phyloP scores from a whole-genome alignment of 2,329 filamentous ascomycete genomes.

The Fusarium subtropicale region DNA sequence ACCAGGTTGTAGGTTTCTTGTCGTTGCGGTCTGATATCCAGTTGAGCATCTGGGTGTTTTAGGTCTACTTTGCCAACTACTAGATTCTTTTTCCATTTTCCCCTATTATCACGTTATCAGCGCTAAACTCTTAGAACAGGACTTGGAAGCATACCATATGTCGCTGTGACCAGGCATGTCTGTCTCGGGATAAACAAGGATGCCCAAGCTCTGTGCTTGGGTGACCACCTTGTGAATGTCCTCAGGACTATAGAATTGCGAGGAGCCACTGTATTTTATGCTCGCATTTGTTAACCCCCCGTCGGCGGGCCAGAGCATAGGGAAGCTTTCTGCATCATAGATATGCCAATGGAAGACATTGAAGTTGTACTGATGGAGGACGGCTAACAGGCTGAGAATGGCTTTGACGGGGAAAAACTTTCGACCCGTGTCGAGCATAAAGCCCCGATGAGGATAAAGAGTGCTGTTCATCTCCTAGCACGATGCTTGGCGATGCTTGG shows the following conservation, averaged over 20 bases:
- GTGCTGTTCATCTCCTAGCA: neutral
- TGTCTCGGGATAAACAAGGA: slow-evolving; percentile 13
- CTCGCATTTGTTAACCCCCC: slow-evolving; percentile 3
- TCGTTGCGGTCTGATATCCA: slow-evolving; percentile 3
- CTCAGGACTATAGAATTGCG: neutral
- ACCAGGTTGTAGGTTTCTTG: slow-evolving; percentile 1
- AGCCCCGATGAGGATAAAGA: slow-evolving; percentile 15
- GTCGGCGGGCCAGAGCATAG: neutral
- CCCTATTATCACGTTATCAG: neutral
- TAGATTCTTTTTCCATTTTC: slow-evolving; percentile 9
- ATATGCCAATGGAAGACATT: slow-evolving; percentile 28
- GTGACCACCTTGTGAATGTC: neutral
- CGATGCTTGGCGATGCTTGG: neutral
- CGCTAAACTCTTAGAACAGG: neutral
- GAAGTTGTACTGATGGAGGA: slow-evolving; percentile 22
- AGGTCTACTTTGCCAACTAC: slow-evolving; percentile 12
- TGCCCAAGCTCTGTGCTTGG: neutral
- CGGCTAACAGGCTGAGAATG: neutral
- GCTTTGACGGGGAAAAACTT: slow-evolving; percentile 24
- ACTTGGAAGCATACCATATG: slow-evolving; percentile 1
- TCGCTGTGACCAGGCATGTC: slow-evolving; percentile 22
- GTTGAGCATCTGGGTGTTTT: neutral
- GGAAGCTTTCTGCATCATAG: slow-evolving; percentile 23
- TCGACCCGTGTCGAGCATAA: slow-evolving; percentile 19
- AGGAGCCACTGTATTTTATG: slow-evolving; percentile 3